These are phyloP conservation scores for Anthoceros angustus DNA, from an alignment of 225 moss, liverwort and hornwort species.

Conservation along the genomic window DNA sequence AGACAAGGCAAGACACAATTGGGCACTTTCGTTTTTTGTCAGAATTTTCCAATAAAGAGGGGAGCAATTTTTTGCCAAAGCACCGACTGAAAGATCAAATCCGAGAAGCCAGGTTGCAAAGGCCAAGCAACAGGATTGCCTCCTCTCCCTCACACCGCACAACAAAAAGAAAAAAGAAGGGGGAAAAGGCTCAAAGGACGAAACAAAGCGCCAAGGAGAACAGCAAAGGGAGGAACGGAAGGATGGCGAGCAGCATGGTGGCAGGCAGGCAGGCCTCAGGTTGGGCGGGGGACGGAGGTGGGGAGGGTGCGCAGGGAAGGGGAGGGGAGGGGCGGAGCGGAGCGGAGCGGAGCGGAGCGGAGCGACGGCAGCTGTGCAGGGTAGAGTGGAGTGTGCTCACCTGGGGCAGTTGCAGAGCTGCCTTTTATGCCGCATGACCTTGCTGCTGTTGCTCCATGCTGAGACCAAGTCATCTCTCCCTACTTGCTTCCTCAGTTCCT, in stretches of 20 bases:
- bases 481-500: too few species aligned
- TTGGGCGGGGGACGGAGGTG: too few species aligned
- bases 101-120: conserved; percentile 3
- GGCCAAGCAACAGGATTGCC: neutral
- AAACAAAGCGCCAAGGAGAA: conserved; percentile 1
- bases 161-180: neutral
- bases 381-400: neutral
- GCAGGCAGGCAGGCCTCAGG: neutral
- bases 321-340: neutral
- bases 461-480: too few species aligned
- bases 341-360: neutral
- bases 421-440: neutral
- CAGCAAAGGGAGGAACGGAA: neutral
- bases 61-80: neutral
- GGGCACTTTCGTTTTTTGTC: neutral
- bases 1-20: too few species aligned
- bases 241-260: neutral
- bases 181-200: neutral
- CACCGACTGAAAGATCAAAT: conserved; percentile 4
- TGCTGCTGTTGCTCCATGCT: too few species aligned
- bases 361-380: neutral
- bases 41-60: neutral
- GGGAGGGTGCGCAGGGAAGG: neutral
- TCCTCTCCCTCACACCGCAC: neutral
- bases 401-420: neutral